Evolutionary conservation across 192 early-diverging fungal genomes (phyloP).

Genomic region (Podila horticola): DNA sequence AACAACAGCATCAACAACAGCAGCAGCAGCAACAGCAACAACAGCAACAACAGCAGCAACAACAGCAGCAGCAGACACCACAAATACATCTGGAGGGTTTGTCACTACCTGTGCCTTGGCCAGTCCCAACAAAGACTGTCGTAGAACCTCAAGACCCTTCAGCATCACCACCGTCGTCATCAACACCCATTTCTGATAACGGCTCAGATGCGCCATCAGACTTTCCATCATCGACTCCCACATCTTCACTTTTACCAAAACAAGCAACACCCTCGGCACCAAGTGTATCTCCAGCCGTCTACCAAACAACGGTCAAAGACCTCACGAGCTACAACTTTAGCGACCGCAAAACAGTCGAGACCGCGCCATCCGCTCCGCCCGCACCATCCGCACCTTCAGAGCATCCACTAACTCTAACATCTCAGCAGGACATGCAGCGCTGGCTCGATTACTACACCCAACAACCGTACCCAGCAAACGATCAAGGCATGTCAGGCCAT

Average conservation of each 20-base stretch:
- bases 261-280: not conserved
- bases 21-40: not conserved
- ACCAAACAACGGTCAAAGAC: not conserved
- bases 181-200: no score
- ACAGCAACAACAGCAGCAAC: not conserved
- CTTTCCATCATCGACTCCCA: no score
- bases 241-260: no score
- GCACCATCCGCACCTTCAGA: constrained; percentile 17
- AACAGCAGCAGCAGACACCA: not conserved
- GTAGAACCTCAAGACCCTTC: no score
- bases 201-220: no score
- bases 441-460: no score
- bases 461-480: not conserved
- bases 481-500: not conserved
- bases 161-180: no score
- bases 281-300: no score
- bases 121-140: not conserved
- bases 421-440: no score
- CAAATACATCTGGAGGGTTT: not conserved
- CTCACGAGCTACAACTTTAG: constrained; percentile 27
- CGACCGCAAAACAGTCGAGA: constrained; percentile 20
- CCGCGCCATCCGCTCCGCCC: constrained; percentile 29
- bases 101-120: not conserved
- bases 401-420: not conserved
- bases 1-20: not conserved